These are phyloP conservation scores for Phytophthora ramorum DNA, from an alignment of 352 stramenopile genomes.

Conservation along the genomic window DNA sequence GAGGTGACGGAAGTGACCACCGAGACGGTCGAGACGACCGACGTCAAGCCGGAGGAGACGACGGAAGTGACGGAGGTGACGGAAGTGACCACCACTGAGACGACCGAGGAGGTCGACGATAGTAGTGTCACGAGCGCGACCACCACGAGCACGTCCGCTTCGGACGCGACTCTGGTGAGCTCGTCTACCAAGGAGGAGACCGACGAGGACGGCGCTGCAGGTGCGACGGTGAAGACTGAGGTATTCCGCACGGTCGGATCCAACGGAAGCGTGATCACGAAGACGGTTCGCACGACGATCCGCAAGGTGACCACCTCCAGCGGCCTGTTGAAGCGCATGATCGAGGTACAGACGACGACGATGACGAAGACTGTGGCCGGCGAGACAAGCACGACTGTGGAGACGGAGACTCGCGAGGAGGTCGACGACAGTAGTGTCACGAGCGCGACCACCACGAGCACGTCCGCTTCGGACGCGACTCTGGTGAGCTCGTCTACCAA, in stretches of 20 bases:
- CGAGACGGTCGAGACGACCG: not conserved
- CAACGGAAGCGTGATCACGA: no score
- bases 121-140: slow-evolving; percentile 3
- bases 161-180: not conserved
- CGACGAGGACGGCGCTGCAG: not conserved
- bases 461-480: slow-evolving; percentile 2
- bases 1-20: not conserved
- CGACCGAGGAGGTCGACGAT: not conserved
- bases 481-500: slow-evolving; percentile 9
- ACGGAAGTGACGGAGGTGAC: slow-evolving; percentile 5
- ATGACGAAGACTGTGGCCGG: not conserved
- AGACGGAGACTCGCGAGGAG: slow-evolving; percentile 6
- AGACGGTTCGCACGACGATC: no score
- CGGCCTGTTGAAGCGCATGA: no score
- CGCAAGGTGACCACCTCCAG: no score
- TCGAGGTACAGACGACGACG: not conserved
- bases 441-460: no score
- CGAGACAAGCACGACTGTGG: not conserved
- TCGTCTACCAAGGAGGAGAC: not conserved
- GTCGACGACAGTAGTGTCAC: not conserved
- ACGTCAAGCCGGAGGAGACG: not conserved
- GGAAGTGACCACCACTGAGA: slow-evolving; percentile 1
- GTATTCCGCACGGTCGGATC: no score
- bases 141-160: not conserved
- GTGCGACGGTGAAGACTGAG: no score